A percentile compares a stretch with the other conserved stretches of the same genome.
These are phyloP conservation scores for Fusarium marasasianum DNA, from an alignment of 2,329 filamentous ascomycete genomes.

Conservation along the genomic window DNA sequence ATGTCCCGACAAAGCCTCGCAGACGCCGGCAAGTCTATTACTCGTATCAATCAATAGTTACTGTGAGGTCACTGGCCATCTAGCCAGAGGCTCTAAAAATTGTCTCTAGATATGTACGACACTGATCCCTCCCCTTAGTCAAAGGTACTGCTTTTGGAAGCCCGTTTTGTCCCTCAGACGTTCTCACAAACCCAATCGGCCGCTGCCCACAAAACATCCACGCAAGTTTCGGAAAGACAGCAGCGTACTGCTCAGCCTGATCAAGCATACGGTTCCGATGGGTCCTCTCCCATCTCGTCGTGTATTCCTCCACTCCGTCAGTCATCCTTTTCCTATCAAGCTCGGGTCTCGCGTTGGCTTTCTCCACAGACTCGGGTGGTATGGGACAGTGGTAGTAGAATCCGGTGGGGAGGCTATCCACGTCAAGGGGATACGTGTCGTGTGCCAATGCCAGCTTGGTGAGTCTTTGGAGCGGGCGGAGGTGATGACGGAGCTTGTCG, in stretches of 20 bases:
- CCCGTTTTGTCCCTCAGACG: fast-evolving
- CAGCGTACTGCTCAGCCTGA: conserved; percentile 16
- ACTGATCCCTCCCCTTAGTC: neutral
- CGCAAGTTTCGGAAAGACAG: conserved; percentile 12
- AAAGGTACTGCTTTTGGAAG: neutral
- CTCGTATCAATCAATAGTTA: neutral
- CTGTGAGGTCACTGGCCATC: too few species aligned
- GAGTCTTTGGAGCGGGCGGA: neutral
- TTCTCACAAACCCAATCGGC: neutral
- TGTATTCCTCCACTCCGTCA: neutral
- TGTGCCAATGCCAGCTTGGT: conserved; percentile 1
- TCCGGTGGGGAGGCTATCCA: neutral
- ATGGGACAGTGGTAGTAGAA: neutral
- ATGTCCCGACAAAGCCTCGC: too few species aligned
- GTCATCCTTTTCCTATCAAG: neutral
- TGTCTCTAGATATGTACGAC: neutral
- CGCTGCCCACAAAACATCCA: conserved; percentile 27
- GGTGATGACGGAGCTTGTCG: neutral
- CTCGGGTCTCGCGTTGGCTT: neutral
- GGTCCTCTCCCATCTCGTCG: neutral
- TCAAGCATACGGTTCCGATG: conserved; percentile 35
- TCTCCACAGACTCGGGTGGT: neutral
- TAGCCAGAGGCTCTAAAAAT: neutral
- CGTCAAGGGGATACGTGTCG: conserved; percentile 3
- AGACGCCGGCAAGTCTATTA: neutral